A percentile compares a stretch with the other conserved stretches of the same genome.
phyloP scores from a whole-genome alignment of 2,329 filamentous ascomycete genomes.

The Xylaria sp. region DNA sequence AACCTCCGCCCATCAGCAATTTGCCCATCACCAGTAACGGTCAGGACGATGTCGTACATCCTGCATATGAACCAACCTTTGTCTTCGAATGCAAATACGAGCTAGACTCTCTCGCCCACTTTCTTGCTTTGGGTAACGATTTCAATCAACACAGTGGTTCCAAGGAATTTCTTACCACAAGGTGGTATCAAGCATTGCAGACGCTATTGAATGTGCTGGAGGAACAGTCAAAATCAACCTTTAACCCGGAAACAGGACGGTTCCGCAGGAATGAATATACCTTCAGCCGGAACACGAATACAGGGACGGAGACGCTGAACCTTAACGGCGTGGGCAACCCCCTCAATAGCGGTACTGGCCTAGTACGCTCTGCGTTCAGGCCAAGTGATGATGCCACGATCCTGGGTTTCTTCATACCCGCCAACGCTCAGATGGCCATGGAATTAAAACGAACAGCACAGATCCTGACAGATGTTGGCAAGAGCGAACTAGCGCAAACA shows the following conservation, averaged over 20 bases:
- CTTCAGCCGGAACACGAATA: constrained; percentile 82
- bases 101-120: constrained; percentile 92
- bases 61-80: constrained; percentile 80
- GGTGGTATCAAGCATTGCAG: constrained; percentile 83
- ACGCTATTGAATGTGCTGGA: constrained; percentile 78
- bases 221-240: constrained; percentile 83
- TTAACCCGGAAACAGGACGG: constrained; percentile 71
- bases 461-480: constrained; percentile 71
- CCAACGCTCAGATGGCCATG: constrained; percentile 95
- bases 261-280: constrained; percentile 83
- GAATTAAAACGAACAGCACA: constrained; percentile 80
- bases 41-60: constrained; percentile 86
- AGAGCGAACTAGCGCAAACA: constrained; percentile 61
- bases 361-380: constrained; percentile 90
- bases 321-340: constrained; percentile 90
- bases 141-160: constrained; percentile 85
- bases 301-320: constrained; percentile 89
- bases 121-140: constrained; percentile 85
- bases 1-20: constrained; percentile 86
- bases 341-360: constrained; percentile 81
- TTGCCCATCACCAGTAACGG: constrained; percentile 78
- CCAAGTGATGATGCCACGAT: constrained; percentile 96
- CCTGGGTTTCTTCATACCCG: constrained; percentile 92
- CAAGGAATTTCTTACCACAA: constrained; percentile 77
- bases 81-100: constrained; percentile 99